Conservation (phyloP, 2,329 filamentous ascomycete genomes). For the Cercospora sp. region DNA sequence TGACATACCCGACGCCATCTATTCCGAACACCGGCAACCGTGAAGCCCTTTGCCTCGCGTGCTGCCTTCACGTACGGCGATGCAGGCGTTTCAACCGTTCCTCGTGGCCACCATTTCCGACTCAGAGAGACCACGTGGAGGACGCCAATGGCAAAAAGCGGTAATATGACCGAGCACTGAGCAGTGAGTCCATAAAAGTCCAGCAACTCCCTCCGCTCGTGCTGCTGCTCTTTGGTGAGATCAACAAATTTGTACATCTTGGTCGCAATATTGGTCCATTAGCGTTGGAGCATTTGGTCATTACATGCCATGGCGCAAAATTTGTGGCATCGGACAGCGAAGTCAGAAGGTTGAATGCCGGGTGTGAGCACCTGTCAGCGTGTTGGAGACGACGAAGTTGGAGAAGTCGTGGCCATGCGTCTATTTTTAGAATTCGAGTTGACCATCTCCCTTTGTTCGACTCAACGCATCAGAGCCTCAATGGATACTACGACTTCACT, state of each 20-base stretch:
- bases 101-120: conserved; percentile 10
- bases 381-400: not conserved
- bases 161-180: conserved; percentile 55
- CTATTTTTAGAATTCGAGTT: not conserved
- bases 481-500: not conserved
- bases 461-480: not conserved
- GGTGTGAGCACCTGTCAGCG: not conserved
- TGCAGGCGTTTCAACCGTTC: conserved; percentile 35
- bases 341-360: not conserved
- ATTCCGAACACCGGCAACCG: not conserved
- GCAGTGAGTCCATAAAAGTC: conserved; percentile 58
- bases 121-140: conserved; percentile 43
- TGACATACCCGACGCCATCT: conserved; percentile 30
- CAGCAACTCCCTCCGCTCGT: conserved; percentile 54
- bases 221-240: conserved; percentile 52
- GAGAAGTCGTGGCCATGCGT: not conserved
- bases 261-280: not conserved
- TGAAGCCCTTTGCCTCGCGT: conserved; percentile 8
- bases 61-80: conserved; percentile 45
- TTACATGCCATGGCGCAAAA: not conserved
- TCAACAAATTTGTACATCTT: conserved; percentile 54
- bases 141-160: conserved; percentile 47
- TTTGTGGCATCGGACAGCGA: not conserved
- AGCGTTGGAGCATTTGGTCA: not conserved
- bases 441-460: not conserved